phyloP scores from a whole-genome alignment of 768 basidiomycete genomes.

The Chlorophyllum brunneum region DNA sequence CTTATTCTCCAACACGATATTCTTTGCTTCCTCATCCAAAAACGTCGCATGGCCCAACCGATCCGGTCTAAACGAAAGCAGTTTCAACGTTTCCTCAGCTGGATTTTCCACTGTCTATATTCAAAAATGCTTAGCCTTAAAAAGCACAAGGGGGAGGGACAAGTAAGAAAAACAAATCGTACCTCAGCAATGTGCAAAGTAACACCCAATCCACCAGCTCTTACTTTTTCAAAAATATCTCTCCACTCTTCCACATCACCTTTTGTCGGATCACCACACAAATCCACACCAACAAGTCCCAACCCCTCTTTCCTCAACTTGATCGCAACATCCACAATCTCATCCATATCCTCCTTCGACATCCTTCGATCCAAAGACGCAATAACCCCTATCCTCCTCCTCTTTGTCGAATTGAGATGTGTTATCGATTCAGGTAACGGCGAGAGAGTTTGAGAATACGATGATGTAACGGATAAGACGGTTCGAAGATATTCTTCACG shows the following conservation, averaged over 20 bases:
- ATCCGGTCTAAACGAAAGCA: conserved; percentile 62
- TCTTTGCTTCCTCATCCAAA: conserved; percentile 55
- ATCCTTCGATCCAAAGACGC: conserved; percentile 78
- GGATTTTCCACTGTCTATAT: conserved; percentile 44
- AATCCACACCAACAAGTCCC: conserved; percentile 71
- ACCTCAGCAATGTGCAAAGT: conserved; percentile 87
- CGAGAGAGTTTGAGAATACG: conserved; percentile 27
- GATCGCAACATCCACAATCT: conserved; percentile 57
- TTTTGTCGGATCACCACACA: conserved; percentile 72
- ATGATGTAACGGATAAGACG: conserved; percentile 63
- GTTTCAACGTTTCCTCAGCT: conserved; percentile 50
- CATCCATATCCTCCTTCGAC: conserved; percentile 42
- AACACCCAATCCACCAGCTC: conserved; percentile 58
- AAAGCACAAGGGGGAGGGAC: background rate
- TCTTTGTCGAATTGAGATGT: conserved; percentile 17
- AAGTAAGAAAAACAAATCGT: conserved; percentile 5
- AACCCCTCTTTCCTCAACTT: conserved; percentile 51
- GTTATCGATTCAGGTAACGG: background rate
- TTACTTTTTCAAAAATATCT: conserved; percentile 49
- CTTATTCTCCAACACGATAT: conserved; percentile 47
- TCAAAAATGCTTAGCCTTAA: background rate
- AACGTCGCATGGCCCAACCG: conserved; percentile 83
- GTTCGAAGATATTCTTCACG: conserved; percentile 56
- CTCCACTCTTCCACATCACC: conserved; percentile 54
- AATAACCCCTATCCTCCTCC: conserved; percentile 53